Base-by-base conservation (phyloP, 2,329 filamentous ascomycete genomes). In the Colletotrichum cuscutae region DNA sequence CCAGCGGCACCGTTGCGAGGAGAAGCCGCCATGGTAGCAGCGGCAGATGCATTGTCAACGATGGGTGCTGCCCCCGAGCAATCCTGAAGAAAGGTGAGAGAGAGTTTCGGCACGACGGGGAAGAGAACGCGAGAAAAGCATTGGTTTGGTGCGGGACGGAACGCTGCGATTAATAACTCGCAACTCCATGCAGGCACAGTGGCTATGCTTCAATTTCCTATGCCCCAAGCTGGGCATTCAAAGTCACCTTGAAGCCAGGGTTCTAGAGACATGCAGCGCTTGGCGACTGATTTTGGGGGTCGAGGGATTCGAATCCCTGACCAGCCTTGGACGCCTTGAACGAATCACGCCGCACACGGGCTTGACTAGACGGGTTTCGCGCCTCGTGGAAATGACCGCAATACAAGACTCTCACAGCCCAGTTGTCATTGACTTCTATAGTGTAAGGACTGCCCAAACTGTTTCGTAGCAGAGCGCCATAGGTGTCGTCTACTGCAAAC, bases 221-320 rank as follows among this genome's bases (percentile, higher is more conserved):
- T 13, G 37, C 37, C 37, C 37, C 15, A 42, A 42, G 15, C 37
- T 19, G 37, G 9, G 24, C 28, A 13, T 54, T 19, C 49, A 54
- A 42, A 24, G 19, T 24, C 19, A 26, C 24, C 15, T 22, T 42
- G 1, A 7, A 42, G 15, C 37, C 13, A 42, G 37, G 15, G 6
- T 42, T 15, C n/a, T 4, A 13, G 46, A 54, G 49, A 52, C 49
- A 56, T 56, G 8, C 12, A 56, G 62, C n/a, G 49, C 12, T 42
- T 65, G 22, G 22, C 22, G 30, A 7, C 1, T n/a, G 13, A 54
- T 12, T 15, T 37, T 26, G 61, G 28, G n/a, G n/a, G 8, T 7
- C 2, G 30, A 64, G 13, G 64, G 65, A 71, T 71, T 67, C 64
- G 19, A 3, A 62, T 28, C 59, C 65, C 42, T 69, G 59, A 46